Base-by-base conservation (phyloP, 148 eudicot genomes). In the Fagopyrum tataricum region DNA sequence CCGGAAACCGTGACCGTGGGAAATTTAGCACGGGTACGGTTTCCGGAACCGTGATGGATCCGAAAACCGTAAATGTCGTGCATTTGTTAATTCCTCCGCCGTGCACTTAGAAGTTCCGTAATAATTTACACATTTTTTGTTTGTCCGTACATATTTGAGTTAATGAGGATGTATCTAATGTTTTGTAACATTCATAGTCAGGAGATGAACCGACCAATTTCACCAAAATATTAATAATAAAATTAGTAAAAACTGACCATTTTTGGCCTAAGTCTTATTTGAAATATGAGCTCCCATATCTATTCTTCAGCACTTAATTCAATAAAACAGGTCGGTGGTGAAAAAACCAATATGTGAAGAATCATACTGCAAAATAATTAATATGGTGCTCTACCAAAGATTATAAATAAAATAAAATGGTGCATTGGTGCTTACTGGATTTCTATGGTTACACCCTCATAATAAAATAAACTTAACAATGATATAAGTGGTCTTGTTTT, bases 271-370 rank as follows among this genome's bases (percentile, higher is more conserved):
- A 49, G 6, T 18, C 8, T 59, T 59, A 59, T 7, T 21, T 6
- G 9, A 26, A 23, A 23, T 58, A 21, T 21, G 66, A 13, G 12
- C 40, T 59, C 11, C 40, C 24, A 8, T 59, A 59, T 59, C 13
- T 24, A 21, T 21, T 59, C 40, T 39, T 18, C 66, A 5, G 26
- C 62, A 21, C 66, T 59, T 59, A 24, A 59, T 59, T 59, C 66
- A 59, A 59, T 31, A 24, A 59, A 52, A 51, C 23, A 24, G 39
- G 66, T 8, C 40, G 66, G 66, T 59, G 66, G 66, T 24, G 61
- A 59, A 59, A 59, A 51, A 59, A 23, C 4, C 66, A 59, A 10
- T 13, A 59, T 24, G 66, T 11, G 39, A 59, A 59, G 66, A 59
- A 59, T 59, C 66, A 59, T 24, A 59, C 40, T 58, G 66, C 24